Evolutionary conservation across 2,329 filamentous ascomycete species (phyloP), one percentile per base, ranked within the genome.

Genomic region (Trichoderma sp.): DNA sequence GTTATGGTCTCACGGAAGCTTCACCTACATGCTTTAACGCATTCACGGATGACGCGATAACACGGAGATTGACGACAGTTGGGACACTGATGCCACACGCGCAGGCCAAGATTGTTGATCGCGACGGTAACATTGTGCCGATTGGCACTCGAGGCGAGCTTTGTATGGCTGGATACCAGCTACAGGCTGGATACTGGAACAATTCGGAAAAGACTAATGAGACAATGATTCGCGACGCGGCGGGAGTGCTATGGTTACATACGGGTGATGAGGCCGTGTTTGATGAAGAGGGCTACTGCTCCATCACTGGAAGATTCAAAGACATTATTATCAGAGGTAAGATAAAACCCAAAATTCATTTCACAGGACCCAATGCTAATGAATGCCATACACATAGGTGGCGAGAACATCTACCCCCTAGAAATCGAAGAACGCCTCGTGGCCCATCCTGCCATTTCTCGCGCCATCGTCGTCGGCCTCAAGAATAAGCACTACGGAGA

Each of bases 21-120:
- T 93, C 91, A 2, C 94, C 94, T 0, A 95, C 93, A 0, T 94
- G 93, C 83, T 95, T 95, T 86, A 95, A 95, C 79, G 92, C 94
- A 12, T 92, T 93, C 80, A 93, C 92, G 0, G 90, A 93, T 75
- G 94, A 95, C 82, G 89, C 90, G 1, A 89, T 95, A 67, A 86
- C 91, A 77, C 88, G 87, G 53, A 88, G 93, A 50, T 86, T 95
- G 31, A 91, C 89, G 2, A 95, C 93, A 0, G 94, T 95, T 0
- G 94, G 94, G 3, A 93, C 91, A 18, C 85, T 95, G 63, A 90
- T 96, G 86, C 94, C 94, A 4, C 93, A 96, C 80, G 90, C 91
- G 3, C 88, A 89, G 53, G 93, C 94, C 68, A 97, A 97, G 85
- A 93, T 96, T 77, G 90, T 95, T 29, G 91, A 95, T 80, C 86